Percentiles rank a stretch among this genome's conserved stretches.
Evolutionary conservation across 768 basidiomycete species (phyloP).

Genomic region (Leccinum rimulosum): DNA sequence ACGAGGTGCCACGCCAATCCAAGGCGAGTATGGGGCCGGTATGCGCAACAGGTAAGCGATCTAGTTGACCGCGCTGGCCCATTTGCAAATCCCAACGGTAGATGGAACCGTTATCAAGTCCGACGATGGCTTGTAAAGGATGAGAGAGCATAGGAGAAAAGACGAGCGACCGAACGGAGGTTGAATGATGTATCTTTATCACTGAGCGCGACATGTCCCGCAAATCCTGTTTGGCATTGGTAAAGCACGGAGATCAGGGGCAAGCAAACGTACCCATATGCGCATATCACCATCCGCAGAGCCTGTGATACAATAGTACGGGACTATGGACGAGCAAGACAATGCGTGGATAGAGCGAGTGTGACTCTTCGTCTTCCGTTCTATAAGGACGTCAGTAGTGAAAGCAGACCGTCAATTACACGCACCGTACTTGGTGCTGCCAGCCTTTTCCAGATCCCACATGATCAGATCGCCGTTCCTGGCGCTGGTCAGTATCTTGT

Average conservation of each 20-base stretch:
- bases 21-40: conserved; percentile 66
- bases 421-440: conserved; percentile 69
- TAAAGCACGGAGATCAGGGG: not conserved
- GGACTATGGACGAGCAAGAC: conserved; percentile 63
- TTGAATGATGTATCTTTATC: conserved; percentile 68
- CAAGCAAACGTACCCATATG: conserved; percentile 58
- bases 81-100: conserved; percentile 79
- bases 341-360: conserved; percentile 69
- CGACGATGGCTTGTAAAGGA: conserved; percentile 67
- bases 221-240: conserved; percentile 50
- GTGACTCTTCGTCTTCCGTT: conserved; percentile 66
- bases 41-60: conserved; percentile 73
- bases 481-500: conserved; percentile 78
- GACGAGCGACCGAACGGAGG: conserved; percentile 63
- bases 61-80: conserved; percentile 71
- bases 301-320: conserved; percentile 73
- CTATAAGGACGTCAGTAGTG: conserved; percentile 36
- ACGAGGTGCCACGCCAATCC: conserved; percentile 59
- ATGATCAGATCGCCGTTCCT: conserved; percentile 80
- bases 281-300: conserved; percentile 80
- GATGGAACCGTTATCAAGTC: conserved; percentile 68
- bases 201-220: conserved; percentile 67
- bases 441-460: conserved; percentile 75
- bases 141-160: conserved; percentile 67
- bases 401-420: conserved; percentile 9